Base-by-base conservation (phyloP, 352 stramenopile genomes). In the Phytophthora pisi region DNA sequence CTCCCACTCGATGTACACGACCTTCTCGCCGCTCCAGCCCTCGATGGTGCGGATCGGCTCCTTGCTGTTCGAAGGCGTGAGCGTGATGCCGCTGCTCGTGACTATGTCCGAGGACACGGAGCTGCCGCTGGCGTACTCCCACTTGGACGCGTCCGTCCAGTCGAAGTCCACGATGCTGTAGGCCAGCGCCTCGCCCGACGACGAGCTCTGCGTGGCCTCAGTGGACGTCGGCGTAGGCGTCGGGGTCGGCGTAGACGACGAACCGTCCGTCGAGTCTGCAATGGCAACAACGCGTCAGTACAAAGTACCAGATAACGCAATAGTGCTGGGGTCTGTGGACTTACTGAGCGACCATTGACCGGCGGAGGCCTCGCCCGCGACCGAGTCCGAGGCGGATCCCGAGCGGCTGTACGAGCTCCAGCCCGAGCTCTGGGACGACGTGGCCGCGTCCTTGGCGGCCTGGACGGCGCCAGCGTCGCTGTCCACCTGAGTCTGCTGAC, bases 1-100 rank as follows among this genome's bases (percentile, higher is more conserved):
- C 53, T 88, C 77, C 85, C 85, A 93, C 70, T 91, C 78, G 26
- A 93, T 76, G 64, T 77, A 78, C 62, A 93, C 70, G 28, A 93
- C 79, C 64, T 91, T 90, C 63, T 91, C 81, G 15, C 82, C 82
- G 43, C 78, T 78, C 82, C 82, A 93, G 38, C 81, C 85, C 31
- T 78, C 61, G 15, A 80, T 78, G 1, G 82, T 90, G 28, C 85
- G 81, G 23, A 93, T 88, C 1, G 84, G 82, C 66, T 88, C 72
- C 5, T 56, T 53, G 31, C 75, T 86, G 61, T 89, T 90, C 23
- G 57, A 65, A 1, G 79, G 60, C 6, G 69, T 91, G 15, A 93
- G 59, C 38, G 59, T 88, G 68, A 89, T 91, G 20, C 80, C 77
- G 51, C 66, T 75, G 46, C 66, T 73, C 9, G 70, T 81, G 53